Evolutionary conservation across 805 yeast genomes (phyloP), one percentile per base, ranked within the genome.

Genomic region (Henningerozyma blattae): DNA sequence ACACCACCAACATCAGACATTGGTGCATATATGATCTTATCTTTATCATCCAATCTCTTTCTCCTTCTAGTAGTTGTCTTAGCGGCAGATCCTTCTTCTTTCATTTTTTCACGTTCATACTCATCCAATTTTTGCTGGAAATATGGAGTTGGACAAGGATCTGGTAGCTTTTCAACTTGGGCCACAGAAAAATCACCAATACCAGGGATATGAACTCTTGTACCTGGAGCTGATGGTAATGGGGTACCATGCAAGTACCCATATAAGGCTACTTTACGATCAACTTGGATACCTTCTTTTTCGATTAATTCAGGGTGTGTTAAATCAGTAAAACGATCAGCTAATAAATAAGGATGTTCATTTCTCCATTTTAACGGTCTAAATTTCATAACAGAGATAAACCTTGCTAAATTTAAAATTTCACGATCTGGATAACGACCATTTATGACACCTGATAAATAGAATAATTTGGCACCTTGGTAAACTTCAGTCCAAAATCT

Each of bases 1-100:
- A 91, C 94, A 56, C 99, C 99, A 37, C 96, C 96, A n/a, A 91
- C 95, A 58, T 91, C 97, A 31, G 96, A 83, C 99, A 91, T 91
- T 32, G 99, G 99, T 0, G 98, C 99, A 57, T 93, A 91, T 2
- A 91, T 85, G 44, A 85, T 74, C 56, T 87, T 91, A 54, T 85
- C 94, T 47, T 79, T 84, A 51, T 91, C 98, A 44, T 91, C 97
- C 34, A 91, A 71, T 52, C 97, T 72, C 54, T 85, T 83, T 50
- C 96, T 71, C 56, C 95, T 76, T 47, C 93, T 71, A 39, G 95
- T 73, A 3, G 76, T 69, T 36, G 70, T 74, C 8, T 80, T 82
- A 15, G 68, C 67, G 17, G 20, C 30, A 4, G 34, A 31, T 10
- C 24, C 22, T 32, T 68, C 77, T n/a, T 80, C 79, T 31, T 67